Base-by-base conservation (phyloP, 768 basidiomycete species). In the Rhizopogon rudus region DNA sequence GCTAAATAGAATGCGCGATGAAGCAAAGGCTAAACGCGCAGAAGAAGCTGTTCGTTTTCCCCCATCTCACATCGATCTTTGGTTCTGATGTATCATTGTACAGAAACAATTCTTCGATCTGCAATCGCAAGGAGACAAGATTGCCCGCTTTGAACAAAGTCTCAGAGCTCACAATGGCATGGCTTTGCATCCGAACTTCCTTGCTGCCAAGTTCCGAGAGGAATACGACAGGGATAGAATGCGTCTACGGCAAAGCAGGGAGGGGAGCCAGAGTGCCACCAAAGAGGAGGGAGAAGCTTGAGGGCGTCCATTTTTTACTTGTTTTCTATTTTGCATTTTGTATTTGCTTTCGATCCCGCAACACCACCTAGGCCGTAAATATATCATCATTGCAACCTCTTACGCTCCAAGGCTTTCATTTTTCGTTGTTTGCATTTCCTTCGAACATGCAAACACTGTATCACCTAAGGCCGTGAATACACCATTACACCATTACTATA, bases 1-100 rank as follows among this genome's bases (percentile, higher is more conserved):
- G 55, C 62, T 90, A 61, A 77, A 84, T 62, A 81, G 74, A 63
- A 80, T 87, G 83, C 78, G 85, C 53, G 84, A 89, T 40, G 88
- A 88, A 40, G 84, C 83, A 16, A 76, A 77, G 58, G 77, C 77
- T 1, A 85, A 79, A 59, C 77, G 83, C 9, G 70, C 71, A 17
- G 69, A 73, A 41, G 86, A 87, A 60, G 75, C 77, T 45, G 87
- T 87, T 46, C 60, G 81, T 64, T 37, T 42, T 20, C 25, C 20
- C 12, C 10, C 31, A 31, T 40, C 16, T 35, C 40, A 3, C 20
- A 12, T 14, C 0, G 20, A 29, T 44, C 17, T 7, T 56, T 31
- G 44, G 53, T 49, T 29, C 41, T 70, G 51, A 66, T 55, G 9
- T 50, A 40, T 5, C 43, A 20, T 45, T 54, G 14, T 39, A n/a